A percentile compares a stretch with the other conserved stretches of the same genome.
phyloP scores from a whole-genome alignment of 225 moss, liverwort and hornwort genomes.

The Antitrichia curtipendula region DNA sequence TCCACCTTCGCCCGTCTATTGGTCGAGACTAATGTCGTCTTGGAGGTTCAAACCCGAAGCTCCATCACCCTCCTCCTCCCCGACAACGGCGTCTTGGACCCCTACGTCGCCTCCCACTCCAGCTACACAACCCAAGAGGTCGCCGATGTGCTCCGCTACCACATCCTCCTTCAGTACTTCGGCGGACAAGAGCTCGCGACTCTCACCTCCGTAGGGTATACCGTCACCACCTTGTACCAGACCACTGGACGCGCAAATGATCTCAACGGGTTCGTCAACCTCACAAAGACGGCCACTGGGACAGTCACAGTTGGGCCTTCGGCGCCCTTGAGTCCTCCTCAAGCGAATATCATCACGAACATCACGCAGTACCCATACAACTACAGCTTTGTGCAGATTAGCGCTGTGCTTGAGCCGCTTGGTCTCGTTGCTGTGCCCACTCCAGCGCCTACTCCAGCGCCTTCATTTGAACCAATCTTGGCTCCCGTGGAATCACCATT shows the following conservation, averaged over 20 bases:
- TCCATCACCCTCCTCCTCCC: slow-evolving; percentile 35
- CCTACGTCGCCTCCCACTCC: slow-evolving; percentile 2
- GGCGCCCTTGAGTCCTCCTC: not conserved
- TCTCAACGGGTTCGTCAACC: slow-evolving; percentile 34
- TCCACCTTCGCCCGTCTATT: slow-evolving; percentile 5
- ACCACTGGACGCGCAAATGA: slow-evolving; percentile 43
- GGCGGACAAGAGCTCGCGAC: not conserved
- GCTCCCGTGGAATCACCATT: not conserved
- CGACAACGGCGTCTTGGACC: not conserved
- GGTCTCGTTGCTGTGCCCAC: not conserved
- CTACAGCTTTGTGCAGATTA: slow-evolving; percentile 27
- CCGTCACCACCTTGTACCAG: slow-evolving; percentile 51
- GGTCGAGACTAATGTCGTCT: slow-evolving; percentile 4
- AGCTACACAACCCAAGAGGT: slow-evolving; percentile 8
- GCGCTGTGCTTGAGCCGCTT: not conserved
- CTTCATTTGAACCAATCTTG: not conserved
- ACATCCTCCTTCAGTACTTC: slow-evolving; percentile 22
- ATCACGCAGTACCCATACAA: slow-evolving; percentile 43
- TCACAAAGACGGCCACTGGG: not conserved
- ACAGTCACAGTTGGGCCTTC: slow-evolving; percentile 14
- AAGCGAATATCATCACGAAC: slow-evolving; percentile 22
- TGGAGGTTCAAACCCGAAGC: slow-evolving; percentile 18
- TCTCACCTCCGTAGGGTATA: not conserved
- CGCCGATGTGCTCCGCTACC: slow-evolving; percentile 28
- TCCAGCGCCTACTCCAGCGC: not conserved